These are phyloP conservation scores for Proliferodiscus dingleyae DNA, from an alignment of 2,329 filamentous ascomycete genomes.

Conservation along the genomic window DNA sequence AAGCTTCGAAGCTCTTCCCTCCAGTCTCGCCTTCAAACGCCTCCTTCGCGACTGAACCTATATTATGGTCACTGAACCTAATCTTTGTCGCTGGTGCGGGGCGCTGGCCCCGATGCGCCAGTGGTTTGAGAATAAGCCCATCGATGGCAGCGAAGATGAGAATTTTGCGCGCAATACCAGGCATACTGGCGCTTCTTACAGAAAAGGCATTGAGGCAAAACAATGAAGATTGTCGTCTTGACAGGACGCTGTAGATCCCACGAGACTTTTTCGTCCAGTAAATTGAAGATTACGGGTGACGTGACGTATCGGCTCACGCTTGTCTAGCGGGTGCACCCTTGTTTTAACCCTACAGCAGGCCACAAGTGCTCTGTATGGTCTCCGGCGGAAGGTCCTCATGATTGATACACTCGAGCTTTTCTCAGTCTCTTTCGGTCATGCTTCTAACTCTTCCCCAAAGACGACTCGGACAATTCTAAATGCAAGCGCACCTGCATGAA, in stretches of 20 bases:
- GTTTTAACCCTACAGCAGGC: too few species aligned
- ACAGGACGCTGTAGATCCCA: constrained; percentile 50
- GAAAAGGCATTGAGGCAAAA: constrained; percentile 14
- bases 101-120: constrained; percentile 26
- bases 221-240: background rate
- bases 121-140: constrained; percentile 31
- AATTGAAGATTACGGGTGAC: constrained; percentile 27
- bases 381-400: too few species aligned
- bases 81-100: constrained; percentile 28
- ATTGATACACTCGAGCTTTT: too few species aligned
- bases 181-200: constrained; percentile 27
- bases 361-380: too few species aligned
- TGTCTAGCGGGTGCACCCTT: too few species aligned
- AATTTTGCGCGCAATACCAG: constrained; percentile 32
- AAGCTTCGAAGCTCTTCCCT: constrained; percentile 31
- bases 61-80: constrained; percentile 26
- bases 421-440: too few species aligned
- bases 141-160: constrained; percentile 32
- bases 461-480: too few species aligned
- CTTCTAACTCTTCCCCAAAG: too few species aligned
- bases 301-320: too few species aligned
- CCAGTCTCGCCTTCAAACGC: constrained; percentile 7
- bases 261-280: constrained; percentile 61
- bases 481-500: too few species aligned
- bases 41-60: constrained; percentile 21